Base-by-base conservation (phyloP, 805 yeast genomes). In the Ogataea henricii region DNA sequence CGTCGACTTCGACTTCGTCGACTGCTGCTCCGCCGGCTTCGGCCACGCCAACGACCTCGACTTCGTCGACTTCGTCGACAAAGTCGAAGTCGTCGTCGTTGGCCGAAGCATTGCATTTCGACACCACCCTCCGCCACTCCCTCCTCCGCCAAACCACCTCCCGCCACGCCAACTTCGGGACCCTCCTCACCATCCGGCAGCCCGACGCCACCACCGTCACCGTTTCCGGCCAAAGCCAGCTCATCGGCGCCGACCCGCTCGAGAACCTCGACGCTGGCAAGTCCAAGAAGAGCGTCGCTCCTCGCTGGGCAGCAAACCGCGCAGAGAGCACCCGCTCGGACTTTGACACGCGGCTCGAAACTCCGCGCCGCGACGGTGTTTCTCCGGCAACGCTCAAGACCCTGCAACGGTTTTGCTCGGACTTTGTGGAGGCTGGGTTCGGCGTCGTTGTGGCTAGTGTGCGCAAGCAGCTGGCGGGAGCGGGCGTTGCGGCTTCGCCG, bases 141-240 rank as follows among this genome's bases (percentile, higher is more conserved):
- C 45, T 64, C 3, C 51, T 57, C 23, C 53, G 54, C 21, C 54
- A 58, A 26, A 54, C 51, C 22, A 52, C 60, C 3, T 59, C 66
- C 4, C 76, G 99, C 40, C 99, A 92, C 62, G 91, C 94, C 2
- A 76, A 96, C 44, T 92, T 92, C 70, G 99, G 99, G 0, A 83
- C 97, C 0, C 70, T 91, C 52, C 66, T 90, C 9, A 83, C 96
- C 1, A 73, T 92, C 25, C 82, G 84, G 50, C 79, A 85, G 16
- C 74, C 77, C 20, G 82, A 83, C 45, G 72, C 81, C 23, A 73
- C 70, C 3, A 71, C 87, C 23, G 65, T 87, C 16, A 79, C 88
- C 5, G 77, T 89, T 1, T 77, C 94, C 2, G 94, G 96, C 2
- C 91, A 87, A 55, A 54, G 55, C 7, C 78, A 79, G 75, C 17